Conservation (phyloP, 345 rosid species). For the Aethionema arabicum region DNA sequence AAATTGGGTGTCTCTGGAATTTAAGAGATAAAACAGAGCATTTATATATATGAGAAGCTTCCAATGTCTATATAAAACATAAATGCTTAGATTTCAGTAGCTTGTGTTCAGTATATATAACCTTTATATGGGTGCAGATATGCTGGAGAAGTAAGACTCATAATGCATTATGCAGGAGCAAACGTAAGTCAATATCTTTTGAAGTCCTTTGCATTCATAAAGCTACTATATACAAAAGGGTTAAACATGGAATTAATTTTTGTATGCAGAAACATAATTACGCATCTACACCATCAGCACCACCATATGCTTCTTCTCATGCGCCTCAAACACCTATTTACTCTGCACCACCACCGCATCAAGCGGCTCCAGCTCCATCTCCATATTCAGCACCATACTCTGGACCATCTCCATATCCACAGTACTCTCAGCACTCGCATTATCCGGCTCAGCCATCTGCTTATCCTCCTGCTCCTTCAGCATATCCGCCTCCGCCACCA, state of each 20-base stretch:
- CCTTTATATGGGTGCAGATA: slow-evolving; percentile 44
- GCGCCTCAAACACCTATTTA: slow-evolving; percentile 39
- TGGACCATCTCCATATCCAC: slow-evolving; percentile 38
- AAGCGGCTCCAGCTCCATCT: slow-evolving; percentile 30
- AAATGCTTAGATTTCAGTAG: slow-evolving; percentile 10
- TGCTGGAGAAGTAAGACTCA: slow-evolving; percentile 80
- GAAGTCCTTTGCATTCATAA: background rate
- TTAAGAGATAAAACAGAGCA: background rate
- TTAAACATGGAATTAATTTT: slow-evolving; percentile 9
- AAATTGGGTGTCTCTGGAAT: slow-evolving; percentile 1
- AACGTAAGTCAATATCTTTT: slow-evolving; percentile 41
- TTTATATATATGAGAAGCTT: background rate
- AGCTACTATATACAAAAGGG: background rate
- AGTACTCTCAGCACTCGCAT: slow-evolving; percentile 40
- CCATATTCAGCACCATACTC: slow-evolving; percentile 38
- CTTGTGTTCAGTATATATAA: background rate
- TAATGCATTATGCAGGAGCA: slow-evolving; percentile 65
- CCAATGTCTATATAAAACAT: too few relatives aligned
- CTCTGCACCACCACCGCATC: slow-evolving; percentile 33
- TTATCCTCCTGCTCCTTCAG: slow-evolving; percentile 41
- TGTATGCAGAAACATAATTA: slow-evolving; percentile 49
- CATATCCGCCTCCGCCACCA: slow-evolving; percentile 40
- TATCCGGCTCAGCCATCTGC: slow-evolving; percentile 46
- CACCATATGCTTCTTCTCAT: slow-evolving; percentile 36
- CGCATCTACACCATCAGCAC: slow-evolving; percentile 45